These are phyloP conservation scores for Salix arbutifolia DNA, from an alignment of 345 rosid species.

Conservation along the genomic window DNA sequence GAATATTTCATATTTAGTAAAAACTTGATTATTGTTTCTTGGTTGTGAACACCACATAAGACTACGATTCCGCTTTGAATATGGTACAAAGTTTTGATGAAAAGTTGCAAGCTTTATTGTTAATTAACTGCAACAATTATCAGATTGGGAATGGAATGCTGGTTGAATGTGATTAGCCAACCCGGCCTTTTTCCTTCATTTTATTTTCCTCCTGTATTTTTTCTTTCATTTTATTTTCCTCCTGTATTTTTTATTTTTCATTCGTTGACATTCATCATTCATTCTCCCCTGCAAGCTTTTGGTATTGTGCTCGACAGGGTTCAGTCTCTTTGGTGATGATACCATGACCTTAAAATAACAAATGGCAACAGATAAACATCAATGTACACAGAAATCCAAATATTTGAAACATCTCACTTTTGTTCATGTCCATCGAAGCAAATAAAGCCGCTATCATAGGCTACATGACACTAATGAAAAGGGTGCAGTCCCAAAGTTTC, in stretches of 20 bases:
- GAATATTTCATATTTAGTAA: slow-evolving; percentile 22
- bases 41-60: background rate
- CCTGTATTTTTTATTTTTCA: too few relatives aligned
- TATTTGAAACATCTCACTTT: background rate
- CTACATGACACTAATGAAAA: background rate
- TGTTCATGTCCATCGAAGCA: background rate
- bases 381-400: background rate
- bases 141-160: slow-evolving; percentile 1
- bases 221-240: too few relatives aligned
- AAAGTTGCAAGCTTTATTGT: slow-evolving; percentile 10
- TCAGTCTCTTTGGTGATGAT: too few relatives aligned
- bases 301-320: background rate
- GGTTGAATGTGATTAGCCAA: background rate
- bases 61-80: too few relatives aligned
- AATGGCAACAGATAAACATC: background rate
- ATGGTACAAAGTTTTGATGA: too few relatives aligned
- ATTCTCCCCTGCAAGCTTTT: background rate
- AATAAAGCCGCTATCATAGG: background rate
- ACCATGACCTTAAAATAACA: background rate
- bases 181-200: too few relatives aligned
- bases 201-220: too few relatives aligned
- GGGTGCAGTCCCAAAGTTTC: background rate
- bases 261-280: too few relatives aligned
- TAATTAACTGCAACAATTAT: background rate
- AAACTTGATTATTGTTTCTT: slow-evolving; percentile 26